A percentile compares a stretch with the other conserved stretches of the same genome.
Evolutionary conservation across 176 grass and related monocot species (phyloP).

Genomic region (Eremochloa ophiuroides): DNA sequence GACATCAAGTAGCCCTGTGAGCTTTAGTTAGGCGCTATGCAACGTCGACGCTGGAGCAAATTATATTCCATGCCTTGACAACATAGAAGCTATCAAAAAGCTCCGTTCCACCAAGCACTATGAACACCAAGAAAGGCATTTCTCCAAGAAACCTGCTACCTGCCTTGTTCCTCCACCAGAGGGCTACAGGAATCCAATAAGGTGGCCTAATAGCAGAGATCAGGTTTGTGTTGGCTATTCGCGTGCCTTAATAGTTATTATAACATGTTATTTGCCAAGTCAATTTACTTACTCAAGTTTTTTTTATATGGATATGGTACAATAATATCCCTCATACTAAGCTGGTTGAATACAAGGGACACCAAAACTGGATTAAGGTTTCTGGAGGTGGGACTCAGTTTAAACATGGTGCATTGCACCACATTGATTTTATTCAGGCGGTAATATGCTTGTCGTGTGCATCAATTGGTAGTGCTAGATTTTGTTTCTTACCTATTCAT

Average conservation of each 20-base stretch:
- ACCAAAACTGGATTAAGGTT: constrained; percentile 86
- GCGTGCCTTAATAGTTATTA: not conserved
- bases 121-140: constrained; percentile 83
- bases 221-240: constrained; percentile 30
- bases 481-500: not conserved
- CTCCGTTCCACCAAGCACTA: constrained; percentile 80
- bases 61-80: constrained; percentile 94
- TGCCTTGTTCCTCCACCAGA: constrained; percentile 69
- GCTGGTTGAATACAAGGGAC: constrained; percentile 73
- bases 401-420: constrained; percentile 70
- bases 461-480: too few relatives aligned
- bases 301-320: constrained; percentile 71
- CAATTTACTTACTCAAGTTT: constrained; percentile 19
- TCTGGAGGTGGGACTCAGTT: constrained; percentile 88
- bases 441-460: constrained; percentile 21
- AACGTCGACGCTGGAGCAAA: constrained; percentile 46
- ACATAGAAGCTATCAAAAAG: constrained; percentile 57
- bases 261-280: not conserved
- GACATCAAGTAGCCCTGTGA: not conserved
- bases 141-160: constrained; percentile 42
- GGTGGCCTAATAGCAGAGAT: constrained; percentile 76
- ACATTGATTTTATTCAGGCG: constrained; percentile 82
- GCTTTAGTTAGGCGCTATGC: constrained; percentile 62
- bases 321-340: constrained; percentile 78
- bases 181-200: constrained; percentile 50